Conservation (phyloP, 768 basidiomycete species). For the Lentinula sp. region DNA sequence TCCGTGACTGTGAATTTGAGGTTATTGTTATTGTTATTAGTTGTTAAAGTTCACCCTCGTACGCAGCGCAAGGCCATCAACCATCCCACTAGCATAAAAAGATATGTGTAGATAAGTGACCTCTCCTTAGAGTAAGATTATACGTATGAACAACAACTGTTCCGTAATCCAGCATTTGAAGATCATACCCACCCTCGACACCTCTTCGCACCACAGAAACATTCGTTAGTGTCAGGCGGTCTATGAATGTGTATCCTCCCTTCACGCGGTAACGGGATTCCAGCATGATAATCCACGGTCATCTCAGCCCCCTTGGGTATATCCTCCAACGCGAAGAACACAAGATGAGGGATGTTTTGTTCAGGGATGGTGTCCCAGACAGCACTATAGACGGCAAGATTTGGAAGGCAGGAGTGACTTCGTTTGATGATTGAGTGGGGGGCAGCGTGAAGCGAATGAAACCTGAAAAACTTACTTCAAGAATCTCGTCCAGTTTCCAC, state of each 20-base stretch:
- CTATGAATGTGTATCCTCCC: neutral
- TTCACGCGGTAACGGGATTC: neutral
- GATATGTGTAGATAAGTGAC: no score
- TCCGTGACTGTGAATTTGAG: no score
- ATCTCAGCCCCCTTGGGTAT: neutral
- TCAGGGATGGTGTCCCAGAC: slow-evolving; percentile 1
- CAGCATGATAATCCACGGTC: slow-evolving; percentile 4
- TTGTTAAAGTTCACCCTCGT: no score
- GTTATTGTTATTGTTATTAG: no score
- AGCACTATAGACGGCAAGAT: neutral
- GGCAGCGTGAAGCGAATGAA: neutral
- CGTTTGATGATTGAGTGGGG: no score
- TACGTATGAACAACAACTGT: no score
- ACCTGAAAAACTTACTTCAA: neutral
- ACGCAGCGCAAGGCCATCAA: no score
- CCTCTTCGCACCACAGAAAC: neutral
- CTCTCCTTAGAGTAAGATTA: no score
- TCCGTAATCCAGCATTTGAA: neutral
- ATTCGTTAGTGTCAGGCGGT: neutral
- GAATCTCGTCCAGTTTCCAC: slow-evolving; percentile 1
- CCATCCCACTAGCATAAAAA: no score
- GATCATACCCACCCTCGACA: slow-evolving; percentile 2
- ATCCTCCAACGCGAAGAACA: slow-evolving; percentile 1
- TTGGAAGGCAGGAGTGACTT: neutral
- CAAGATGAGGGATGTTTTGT: slow-evolving; percentile 3